Evolutionary conservation across 371 early-diverging fungal genomes (phyloP).

Genomic region (Syncephalastrum monosporum): DNA sequence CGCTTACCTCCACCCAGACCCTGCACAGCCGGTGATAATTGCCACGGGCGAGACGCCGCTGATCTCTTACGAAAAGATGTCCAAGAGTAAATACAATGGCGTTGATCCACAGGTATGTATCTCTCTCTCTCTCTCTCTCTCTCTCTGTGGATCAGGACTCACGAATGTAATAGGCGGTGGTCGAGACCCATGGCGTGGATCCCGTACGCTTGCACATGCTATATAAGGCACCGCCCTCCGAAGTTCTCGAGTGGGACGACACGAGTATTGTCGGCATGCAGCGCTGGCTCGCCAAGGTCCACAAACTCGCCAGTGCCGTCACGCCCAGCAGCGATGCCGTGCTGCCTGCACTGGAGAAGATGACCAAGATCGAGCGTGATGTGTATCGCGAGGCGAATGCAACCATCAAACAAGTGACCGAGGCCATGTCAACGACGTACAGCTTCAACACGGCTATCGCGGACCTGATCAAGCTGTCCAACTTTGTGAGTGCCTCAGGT

Average conservation of each 20-base stretch:
- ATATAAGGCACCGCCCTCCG: constrained; percentile 87
- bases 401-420: constrained; percentile 62
- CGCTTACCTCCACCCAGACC: constrained; percentile 27
- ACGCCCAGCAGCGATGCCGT: not conserved
- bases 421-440: constrained; percentile 56
- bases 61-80: constrained; percentile 90
- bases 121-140: not conserved
- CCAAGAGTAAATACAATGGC: constrained; percentile 94
- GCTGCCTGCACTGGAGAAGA: constrained; percentile 20
- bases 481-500: constrained; percentile 41
- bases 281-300: constrained; percentile 71
- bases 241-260: constrained; percentile 92
- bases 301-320: constrained; percentile 26
- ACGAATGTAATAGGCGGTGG: constrained; percentile 36
- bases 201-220: constrained; percentile 87
- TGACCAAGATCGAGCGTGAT: constrained; percentile 61
- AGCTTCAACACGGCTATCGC: constrained; percentile 83
- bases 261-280: constrained; percentile 90
- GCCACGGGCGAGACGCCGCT: constrained; percentile 63
- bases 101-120: constrained; percentile 75
- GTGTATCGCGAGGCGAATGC: constrained; percentile 44
- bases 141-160: not conserved
- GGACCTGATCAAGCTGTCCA: constrained; percentile 81
- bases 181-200: constrained; percentile 78
- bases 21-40: constrained; percentile 54